A percentile compares a stretch with the other conserved stretches of the same genome.
Conservation (phyloP, 176 grass and related monocot genomes). For the Pharus latifolius region DNA sequence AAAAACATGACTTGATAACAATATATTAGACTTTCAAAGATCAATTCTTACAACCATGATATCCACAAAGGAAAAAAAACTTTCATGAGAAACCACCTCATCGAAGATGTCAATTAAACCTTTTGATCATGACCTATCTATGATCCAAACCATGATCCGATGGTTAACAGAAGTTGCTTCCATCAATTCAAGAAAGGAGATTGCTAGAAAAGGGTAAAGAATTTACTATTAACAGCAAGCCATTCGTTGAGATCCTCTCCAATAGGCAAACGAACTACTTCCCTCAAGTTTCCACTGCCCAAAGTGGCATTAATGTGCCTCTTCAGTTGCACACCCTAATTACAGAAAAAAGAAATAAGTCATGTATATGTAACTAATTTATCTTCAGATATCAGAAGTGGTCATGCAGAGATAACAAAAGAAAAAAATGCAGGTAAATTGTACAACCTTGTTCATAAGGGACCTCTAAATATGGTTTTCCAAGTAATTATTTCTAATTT, state of each 20-base stretch:
- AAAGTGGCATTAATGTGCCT: conserved; percentile 83
- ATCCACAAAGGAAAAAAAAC: no score
- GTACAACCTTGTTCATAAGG: background rate
- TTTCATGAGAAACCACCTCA: no score
- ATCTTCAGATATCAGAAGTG: background rate
- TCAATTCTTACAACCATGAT: no score
- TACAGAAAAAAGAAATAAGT: background rate
- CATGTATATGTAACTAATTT: background rate
- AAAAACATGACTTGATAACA: no score
- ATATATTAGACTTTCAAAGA: no score
- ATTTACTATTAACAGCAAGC: conserved; percentile 84
- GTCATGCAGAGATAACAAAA: background rate
- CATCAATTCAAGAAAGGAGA: no score
- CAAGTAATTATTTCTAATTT: background rate
- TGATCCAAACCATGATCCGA: background rate
- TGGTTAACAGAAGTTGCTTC: background rate
- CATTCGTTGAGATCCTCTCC: conserved; percentile 90
- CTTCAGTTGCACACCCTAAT: conserved; percentile 68
- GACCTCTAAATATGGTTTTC: background rate
- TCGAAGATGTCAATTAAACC: no score
- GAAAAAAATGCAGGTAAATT: background rate
- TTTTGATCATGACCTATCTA: no score
- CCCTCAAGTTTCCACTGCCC: conserved; percentile 66
- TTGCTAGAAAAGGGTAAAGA: background rate
- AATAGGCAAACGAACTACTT: conserved; percentile 66